phyloP scores from a whole-genome alignment of 2,329 filamentous ascomycete species.

The Drechslerella stenobrocha region DNA sequence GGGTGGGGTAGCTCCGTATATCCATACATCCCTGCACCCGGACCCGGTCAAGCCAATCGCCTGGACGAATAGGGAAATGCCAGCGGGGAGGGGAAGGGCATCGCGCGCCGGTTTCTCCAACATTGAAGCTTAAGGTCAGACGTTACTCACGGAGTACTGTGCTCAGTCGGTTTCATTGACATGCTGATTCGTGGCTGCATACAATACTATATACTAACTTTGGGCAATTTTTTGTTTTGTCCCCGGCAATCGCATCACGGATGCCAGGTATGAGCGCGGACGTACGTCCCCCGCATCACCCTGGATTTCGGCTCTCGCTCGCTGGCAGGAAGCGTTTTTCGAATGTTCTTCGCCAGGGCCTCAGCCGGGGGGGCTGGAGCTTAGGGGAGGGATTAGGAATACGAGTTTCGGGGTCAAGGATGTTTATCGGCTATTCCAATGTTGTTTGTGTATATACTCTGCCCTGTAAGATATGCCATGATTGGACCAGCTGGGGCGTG shows the following conservation, averaged over 20 bases:
- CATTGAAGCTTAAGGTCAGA: neutral
- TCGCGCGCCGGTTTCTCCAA: neutral
- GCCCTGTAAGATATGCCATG: neutral
- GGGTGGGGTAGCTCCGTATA: conserved; percentile 35
- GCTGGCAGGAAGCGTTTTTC: conserved; percentile 34
- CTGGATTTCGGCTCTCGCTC: conserved; percentile 20
- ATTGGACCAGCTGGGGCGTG: no score
- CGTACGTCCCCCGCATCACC: conserved; percentile 21
- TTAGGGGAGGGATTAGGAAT: conserved; percentile 24
- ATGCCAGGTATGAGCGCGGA: no score
- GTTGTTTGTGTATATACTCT: neutral
- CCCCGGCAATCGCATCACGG: no score
- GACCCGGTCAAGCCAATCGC: neutral
- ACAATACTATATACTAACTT: no score
- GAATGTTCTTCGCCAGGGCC: conserved; percentile 38
- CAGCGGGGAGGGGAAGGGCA: neutral
- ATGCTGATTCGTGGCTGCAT: neutral
- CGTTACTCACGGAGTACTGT: neutral
- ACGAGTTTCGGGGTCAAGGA: conserved; percentile 21
- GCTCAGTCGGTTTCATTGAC: neutral
- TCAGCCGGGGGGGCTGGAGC: no score
- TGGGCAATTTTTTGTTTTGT: no score
- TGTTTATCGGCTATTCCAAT: conserved; percentile 17
- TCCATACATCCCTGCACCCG: conserved; percentile 6
- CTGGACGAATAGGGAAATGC: neutral